Evolutionary conservation across 371 early-diverging fungal species (phyloP), one percentile per base, ranked within the genome.

Genomic region (Mortierella sp.): DNA sequence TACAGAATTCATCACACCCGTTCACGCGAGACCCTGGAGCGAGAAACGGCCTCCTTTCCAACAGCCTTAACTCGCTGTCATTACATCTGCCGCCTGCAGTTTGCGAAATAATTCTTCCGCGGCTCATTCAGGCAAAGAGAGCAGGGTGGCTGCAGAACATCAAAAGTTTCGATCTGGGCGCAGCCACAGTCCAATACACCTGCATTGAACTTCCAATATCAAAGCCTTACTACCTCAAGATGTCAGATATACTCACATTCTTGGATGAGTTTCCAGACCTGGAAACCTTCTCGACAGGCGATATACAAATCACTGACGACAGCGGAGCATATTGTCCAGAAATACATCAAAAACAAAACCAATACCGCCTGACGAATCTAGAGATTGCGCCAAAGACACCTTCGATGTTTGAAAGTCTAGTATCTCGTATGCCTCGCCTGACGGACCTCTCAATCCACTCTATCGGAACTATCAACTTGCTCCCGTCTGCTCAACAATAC

Each of bases 181-280:
- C 22, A 14, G 22, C 52, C 24, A 35, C 37, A 0, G 61, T 60
- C 10, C 9, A 1, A 18, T 66, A 60, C 64, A 58, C 61, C 8
- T 64, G 66, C 30, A 61, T 66, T 3, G 37, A 51, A 0, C 0
- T 39, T 3, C 28, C 47, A 51, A 47, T 58, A 11, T 1, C 9
- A 9, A 22, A 16, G 22, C 8, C 49, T 39, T 24, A 18, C 3
- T 39, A 47, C 30, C 35, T 62, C 59, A 70, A 64, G 35, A 12
- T 72, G 18, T 72, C 72, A 28, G 52, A 57, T 16, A 40, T 64
- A 1, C 49, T 55, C 16, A 40, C 45, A 26, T 64, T 71, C 20
- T 45, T 71, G 45, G 39, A 71, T 45, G 58, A 32, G 20, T 66
- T 72, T n/a, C 66, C 72, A 20, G 10, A 51, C 4, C n/a, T 72